These are phyloP conservation scores for Paramecium sexaurelia DNA, from an alignment of 73 alveolate species.

Conservation along the genomic window DNA sequence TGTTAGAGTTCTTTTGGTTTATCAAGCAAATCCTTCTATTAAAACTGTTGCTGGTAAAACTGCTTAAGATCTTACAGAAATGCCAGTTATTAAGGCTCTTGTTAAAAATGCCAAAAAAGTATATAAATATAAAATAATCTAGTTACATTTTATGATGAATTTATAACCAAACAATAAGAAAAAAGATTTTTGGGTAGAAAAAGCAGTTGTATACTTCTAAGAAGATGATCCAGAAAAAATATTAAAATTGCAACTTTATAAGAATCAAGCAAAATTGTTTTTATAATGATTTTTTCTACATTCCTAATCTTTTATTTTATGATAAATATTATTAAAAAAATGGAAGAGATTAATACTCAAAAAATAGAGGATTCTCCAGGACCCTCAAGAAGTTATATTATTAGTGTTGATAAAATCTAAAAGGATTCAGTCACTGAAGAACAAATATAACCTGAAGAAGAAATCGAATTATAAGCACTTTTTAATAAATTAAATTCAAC, in stretches of 20 bases:
- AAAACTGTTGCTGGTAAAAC: slow-evolving; percentile 45
- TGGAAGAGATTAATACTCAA: background rate
- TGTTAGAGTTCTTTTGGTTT: background rate
- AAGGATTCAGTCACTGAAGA: background rate
- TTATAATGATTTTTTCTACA: background rate
- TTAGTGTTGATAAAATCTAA: background rate
- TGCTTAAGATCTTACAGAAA: slow-evolving; percentile 7
- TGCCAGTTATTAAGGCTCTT: slow-evolving; percentile 37
- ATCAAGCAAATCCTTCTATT: slow-evolving; percentile 27
- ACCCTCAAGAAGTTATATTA: background rate
- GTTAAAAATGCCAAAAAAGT: slow-evolving; percentile 36
- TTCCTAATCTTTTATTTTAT: background rate
- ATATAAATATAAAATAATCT: background rate
- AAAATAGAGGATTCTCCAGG: background rate
- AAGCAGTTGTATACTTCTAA: background rate
- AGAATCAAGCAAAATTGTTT: slow-evolving; percentile 12
- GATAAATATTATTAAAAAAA: background rate
- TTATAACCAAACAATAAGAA: background rate
- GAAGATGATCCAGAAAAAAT: slow-evolving; percentile 47
- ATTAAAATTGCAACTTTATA: background rate
- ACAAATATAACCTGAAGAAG: background rate
- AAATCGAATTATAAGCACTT: background rate
- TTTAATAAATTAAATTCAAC: background rate
- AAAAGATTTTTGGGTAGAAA: slow-evolving; percentile 39
- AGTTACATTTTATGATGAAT: slow-evolving; percentile 49